These are phyloP conservation scores for Phaeosphaeriaceae sp. DNA, from an alignment of 2,329 filamentous ascomycete genomes.

Conservation along the genomic window DNA sequence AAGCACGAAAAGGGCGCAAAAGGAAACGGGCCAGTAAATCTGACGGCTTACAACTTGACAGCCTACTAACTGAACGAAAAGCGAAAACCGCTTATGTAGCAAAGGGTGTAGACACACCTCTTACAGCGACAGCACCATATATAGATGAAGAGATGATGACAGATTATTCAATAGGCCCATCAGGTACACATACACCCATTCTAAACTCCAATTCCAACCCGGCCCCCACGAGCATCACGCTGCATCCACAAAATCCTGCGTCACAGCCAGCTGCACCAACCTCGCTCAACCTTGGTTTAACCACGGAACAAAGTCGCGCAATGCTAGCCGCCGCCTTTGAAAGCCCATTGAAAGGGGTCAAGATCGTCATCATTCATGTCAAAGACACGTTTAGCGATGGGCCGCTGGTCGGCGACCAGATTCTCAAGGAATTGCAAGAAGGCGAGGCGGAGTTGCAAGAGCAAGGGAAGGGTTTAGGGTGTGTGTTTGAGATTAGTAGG, in stretches of 20 bases:
- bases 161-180: slow-evolving; percentile 25
- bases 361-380: slow-evolving; percentile 88
- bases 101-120: slow-evolving; percentile 21
- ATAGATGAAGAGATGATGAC: slow-evolving; percentile 39
- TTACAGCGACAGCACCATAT: slow-evolving; percentile 9
- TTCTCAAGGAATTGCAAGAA: slow-evolving; percentile 71
- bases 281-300: slow-evolving; percentile 31
- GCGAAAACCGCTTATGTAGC: slow-evolving; percentile 14
- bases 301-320: slow-evolving; percentile 35
- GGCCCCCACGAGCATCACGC: slow-evolving; percentile 2
- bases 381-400: slow-evolving; percentile 85
- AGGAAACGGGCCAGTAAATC: slow-evolving; percentile 65
- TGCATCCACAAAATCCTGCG: neutral
- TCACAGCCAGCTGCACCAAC: slow-evolving; percentile 32
- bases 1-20: slow-evolving; percentile 59
- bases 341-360: slow-evolving; percentile 71
- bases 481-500: slow-evolving; percentile 76
- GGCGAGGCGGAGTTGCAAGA: slow-evolving; percentile 60
- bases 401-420: slow-evolving; percentile 66
- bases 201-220: slow-evolving; percentile 23
- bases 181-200: slow-evolving; percentile 18
- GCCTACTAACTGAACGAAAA: slow-evolving; percentile 16
- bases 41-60: slow-evolving; percentile 21
- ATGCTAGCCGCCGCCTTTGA: slow-evolving; percentile 35
- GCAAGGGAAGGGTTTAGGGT: slow-evolving; percentile 70